A percentile compares a stretch with the other conserved stretches of the same genome.
These are phyloP conservation scores for Vigna mungo DNA, from an alignment of 306 rosid genomes.

Conservation along the genomic window DNA sequence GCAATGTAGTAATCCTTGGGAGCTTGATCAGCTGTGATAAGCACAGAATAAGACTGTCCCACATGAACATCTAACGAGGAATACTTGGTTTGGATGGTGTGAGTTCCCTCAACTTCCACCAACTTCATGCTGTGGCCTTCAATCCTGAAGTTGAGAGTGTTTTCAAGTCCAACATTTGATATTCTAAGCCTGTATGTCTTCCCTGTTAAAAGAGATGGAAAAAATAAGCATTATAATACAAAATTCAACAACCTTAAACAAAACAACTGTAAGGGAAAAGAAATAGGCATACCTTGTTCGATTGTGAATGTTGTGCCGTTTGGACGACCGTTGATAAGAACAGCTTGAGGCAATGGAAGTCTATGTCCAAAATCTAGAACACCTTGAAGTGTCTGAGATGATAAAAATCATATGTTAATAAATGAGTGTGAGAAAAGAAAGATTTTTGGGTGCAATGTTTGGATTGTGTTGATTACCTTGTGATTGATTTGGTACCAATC, in stretches of 20 bases:
- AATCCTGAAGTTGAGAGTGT: constrained; percentile 83
- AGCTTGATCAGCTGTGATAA: constrained; percentile 83
- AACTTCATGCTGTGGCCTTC: constrained; percentile 76
- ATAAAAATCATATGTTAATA: constrained; percentile 5
- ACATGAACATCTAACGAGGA: constrained; percentile 86
- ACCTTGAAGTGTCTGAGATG: constrained; percentile 60
- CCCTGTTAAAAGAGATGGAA: constrained; percentile 47
- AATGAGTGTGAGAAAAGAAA: neutral
- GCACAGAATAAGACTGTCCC: constrained; percentile 91
- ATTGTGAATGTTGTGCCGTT: constrained; percentile 64
- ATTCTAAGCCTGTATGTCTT: constrained; percentile 93
- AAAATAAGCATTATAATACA: neutral
- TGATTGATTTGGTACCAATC: constrained; percentile 83
- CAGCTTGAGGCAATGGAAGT: constrained; percentile 75
- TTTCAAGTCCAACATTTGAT: constrained; percentile 84
- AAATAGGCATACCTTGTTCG: constrained; percentile 63
- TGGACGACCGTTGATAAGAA: constrained; percentile 83
- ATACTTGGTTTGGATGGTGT: constrained; percentile 78
- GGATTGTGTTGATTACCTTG: constrained; percentile 49
- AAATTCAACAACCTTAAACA: too few relatives aligned
- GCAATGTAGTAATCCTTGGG: constrained; percentile 75
- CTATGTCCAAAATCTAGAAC: constrained; percentile 74
- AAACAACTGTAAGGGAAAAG: neutral
- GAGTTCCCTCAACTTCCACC: constrained; percentile 97
- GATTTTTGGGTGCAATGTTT: neutral